Evolutionary conservation across 2,329 filamentous ascomycete species (phyloP), one percentile per base, ranked within the genome.

Genomic region (Tolypocladium guangdongense): DNA sequence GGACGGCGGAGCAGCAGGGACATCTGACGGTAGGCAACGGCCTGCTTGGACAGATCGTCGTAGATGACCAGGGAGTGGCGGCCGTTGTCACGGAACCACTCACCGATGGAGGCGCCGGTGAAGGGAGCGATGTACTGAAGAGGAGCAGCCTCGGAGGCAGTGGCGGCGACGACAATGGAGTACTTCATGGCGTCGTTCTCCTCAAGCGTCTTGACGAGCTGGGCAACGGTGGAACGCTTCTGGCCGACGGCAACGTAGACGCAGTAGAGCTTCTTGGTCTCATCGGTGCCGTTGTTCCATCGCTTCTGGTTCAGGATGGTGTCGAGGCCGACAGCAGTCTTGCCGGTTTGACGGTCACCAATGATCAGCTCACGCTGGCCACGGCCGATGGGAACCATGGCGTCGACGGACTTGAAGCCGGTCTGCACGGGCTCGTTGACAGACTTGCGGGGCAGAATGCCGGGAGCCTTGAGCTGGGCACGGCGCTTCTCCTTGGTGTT

Each of bases 321-420:
- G 74, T 99, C 93, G 59, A 99, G 89, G 69, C 87, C 92, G 72
- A 99, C 92, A 68, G 93, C 93, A 71, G 93, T 99, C 88, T 99
- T 99, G 77, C 93, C 93, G 68, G 93, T 99, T 80, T 99, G 93
- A 90, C 93, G 93, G 74, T 99, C 93, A 82, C 93, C 93, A 77
- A 99, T 99, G 76, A 99, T 97, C 84, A 99, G 81, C 82, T 99
- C 93, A 92, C 93, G 93, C 84, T 99, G 93, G 71, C 93, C 93
- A 92, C 93, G 93, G 74, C 93, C 93, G 68, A 99, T 96, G 68
- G 93, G 93, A 67, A 99, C 93, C 93, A 99, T 97, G 78, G 93
- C 91, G 74, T 99, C 93, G 80, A 99, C 83, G 67, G 90, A 96
- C 84, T 99, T 99, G 68, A 97, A 86, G 82, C 93, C 93, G 73